Percentiles rank a stretch among this genome's conserved stretches.
These are phyloP conservation scores for Cryptomeria japonica DNA, from an alignment of 75 land plant species.

Conservation along the genomic window DNA sequence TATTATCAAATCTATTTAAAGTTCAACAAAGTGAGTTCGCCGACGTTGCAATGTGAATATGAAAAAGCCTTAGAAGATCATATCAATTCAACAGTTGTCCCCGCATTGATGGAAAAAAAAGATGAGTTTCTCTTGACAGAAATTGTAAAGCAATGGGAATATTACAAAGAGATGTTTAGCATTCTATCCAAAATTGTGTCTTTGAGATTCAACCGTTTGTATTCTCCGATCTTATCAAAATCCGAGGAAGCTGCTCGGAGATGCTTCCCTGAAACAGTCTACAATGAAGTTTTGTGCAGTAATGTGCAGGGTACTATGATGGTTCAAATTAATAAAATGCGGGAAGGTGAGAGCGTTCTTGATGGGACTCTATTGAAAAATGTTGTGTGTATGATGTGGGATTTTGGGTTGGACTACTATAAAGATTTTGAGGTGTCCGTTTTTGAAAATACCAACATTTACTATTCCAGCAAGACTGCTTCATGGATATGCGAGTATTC, in stretches of 20 bases:
- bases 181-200: too few species aligned
- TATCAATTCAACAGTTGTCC: conserved; percentile 66
- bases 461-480: conserved; percentile 77
- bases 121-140: conserved; percentile 46
- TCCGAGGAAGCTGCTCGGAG: too few species aligned
- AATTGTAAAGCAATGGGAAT: too few species aligned
- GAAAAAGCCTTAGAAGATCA: conserved; percentile 67
- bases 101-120: conserved; percentile 77
- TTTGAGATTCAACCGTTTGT: conserved; percentile 34
- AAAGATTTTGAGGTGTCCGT: conserved; percentile 79
- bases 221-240: too few species aligned
- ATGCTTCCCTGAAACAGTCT: too few species aligned
- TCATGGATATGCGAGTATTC: conserved; percentile 89
- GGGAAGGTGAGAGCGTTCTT: conserved; percentile 81
- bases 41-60: conserved; percentile 73
- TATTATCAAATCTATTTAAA: conserved; percentile 79
- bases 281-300: conserved; percentile 51
- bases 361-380: conserved; percentile 82
- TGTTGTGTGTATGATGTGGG: conserved; percentile 84
- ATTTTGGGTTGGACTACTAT: conserved; percentile 82
- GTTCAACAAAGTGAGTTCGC: conserved; percentile 66
- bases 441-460: conserved; percentile 74
- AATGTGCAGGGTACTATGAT: conserved; percentile 85
- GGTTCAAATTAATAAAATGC: conserved; percentile 84
- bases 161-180: too few species aligned